Evolutionary conservation across 2,329 filamentous ascomycete species (phyloP).

Genomic region (Trichoderma hamatum): DNA sequence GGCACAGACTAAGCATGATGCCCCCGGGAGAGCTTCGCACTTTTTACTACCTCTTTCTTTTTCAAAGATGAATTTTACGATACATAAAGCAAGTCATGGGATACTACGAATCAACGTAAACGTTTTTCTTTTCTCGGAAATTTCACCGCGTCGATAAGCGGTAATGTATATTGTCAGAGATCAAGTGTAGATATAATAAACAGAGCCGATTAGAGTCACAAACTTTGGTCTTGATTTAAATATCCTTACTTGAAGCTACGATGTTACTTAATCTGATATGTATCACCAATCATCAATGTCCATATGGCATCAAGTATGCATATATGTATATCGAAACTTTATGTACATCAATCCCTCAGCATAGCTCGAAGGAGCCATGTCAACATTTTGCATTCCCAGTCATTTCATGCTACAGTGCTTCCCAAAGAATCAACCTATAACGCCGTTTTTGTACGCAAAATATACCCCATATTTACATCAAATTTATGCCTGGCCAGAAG

Average conservation of each 20-base stretch:
- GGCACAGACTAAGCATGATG: slow-evolving; percentile 38
- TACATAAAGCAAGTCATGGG: not conserved
- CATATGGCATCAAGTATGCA: not conserved
- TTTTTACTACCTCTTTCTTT: not conserved
- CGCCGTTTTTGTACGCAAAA: not conserved
- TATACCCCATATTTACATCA: not conserved
- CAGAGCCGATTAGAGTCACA: not conserved
- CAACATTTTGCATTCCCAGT: not conserved
- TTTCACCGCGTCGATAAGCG: no score
- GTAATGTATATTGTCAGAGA: not conserved
- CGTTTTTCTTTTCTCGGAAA: not conserved
- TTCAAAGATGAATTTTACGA: not conserved
- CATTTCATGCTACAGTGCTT: not conserved
- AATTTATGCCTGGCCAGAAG: slow-evolving; percentile 19
- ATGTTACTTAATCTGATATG: not conserved
- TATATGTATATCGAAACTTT: not conserved
- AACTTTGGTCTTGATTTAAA: not conserved
- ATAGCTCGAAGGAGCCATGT: not conserved
- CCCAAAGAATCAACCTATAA: not conserved
- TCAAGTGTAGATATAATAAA: not conserved
- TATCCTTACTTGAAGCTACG: not conserved
- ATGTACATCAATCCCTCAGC: not conserved
- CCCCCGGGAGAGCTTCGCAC: not conserved
- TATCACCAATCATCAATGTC: not conserved
- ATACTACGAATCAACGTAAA: not conserved